phyloP scores from a whole-genome alignment of 441 rosid species.

The Aleurites moluccanus region DNA sequence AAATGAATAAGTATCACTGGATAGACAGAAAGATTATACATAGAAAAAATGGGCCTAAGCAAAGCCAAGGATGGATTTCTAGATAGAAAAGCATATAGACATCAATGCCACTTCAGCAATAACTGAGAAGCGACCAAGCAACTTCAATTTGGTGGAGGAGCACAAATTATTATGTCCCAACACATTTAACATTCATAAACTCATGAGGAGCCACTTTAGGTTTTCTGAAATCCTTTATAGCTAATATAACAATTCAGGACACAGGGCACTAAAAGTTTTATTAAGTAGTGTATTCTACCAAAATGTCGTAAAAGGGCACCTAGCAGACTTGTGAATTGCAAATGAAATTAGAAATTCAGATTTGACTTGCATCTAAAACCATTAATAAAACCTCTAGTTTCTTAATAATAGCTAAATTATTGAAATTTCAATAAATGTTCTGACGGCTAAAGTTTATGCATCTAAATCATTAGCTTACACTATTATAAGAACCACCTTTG shows the following conservation, averaged over 20 bases:
- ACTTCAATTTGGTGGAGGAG: background rate
- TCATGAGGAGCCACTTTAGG: background rate
- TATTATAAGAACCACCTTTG: background rate
- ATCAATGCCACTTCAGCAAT: background rate
- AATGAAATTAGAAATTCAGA: background rate
- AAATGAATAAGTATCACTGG: background rate
- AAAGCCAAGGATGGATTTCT: background rate
- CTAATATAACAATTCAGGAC: background rate
- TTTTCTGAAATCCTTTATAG: background rate
- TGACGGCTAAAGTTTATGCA: background rate
- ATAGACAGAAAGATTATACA: background rate
- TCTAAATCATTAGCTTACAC: background rate
- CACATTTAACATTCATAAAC: background rate
- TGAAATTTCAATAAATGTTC: background rate
- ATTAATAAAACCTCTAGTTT: background rate
- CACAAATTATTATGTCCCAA: background rate
- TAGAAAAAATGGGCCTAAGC: background rate
- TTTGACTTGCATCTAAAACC: background rate
- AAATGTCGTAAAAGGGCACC: background rate
- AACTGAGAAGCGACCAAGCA: background rate
- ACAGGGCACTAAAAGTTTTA: background rate
- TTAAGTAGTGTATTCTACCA: background rate
- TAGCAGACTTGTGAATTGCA: background rate
- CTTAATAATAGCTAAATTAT: background rate
- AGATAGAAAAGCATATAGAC: background rate